phyloP scores from a whole-genome alignment of 2,329 filamentous ascomycete genomes.

The Xylariales sp. region DNA sequence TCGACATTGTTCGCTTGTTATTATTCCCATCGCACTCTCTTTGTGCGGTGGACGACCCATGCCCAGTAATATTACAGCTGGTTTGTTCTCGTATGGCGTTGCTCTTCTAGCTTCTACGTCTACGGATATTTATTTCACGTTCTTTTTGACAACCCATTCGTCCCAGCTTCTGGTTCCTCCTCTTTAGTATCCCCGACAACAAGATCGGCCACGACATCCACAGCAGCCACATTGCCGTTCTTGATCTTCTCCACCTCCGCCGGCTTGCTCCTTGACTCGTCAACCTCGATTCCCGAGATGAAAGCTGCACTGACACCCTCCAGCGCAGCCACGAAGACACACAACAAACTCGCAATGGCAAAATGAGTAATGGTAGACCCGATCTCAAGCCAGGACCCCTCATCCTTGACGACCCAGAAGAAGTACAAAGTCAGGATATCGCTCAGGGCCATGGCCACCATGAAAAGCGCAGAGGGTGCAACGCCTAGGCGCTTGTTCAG shows the following conservation, averaged over 20 bases:
- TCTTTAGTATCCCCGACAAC: constrained; percentile 9
- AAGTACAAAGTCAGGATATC: constrained; percentile 93
- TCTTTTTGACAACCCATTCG: too few relatives aligned
- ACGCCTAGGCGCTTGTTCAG: constrained; percentile 81
- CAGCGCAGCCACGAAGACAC: constrained; percentile 83
- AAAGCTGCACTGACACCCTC: constrained; percentile 83
- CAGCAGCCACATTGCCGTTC: constrained; percentile 7
- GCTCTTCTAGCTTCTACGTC: too few relatives aligned
- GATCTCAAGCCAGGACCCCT: constrained; percentile 96
- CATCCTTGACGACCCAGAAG: constrained; percentile 96
- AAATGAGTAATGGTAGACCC: constrained; percentile 96
- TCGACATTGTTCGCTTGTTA: too few relatives aligned
- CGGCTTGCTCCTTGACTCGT: constrained; percentile 11
- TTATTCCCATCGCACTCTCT: too few relatives aligned
- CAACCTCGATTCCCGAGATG: constrained; percentile 73
- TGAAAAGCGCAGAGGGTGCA: constrained; percentile 84
- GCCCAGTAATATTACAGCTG: too few relatives aligned
- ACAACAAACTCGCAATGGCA: constrained; percentile 81
- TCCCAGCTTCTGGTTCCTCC: too few relatives aligned
- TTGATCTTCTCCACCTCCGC: neutral
- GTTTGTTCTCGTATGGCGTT: too few relatives aligned
- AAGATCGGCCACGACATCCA: constrained; percentile 11
- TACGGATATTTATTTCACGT: too few relatives aligned
- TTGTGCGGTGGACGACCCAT: too few relatives aligned
- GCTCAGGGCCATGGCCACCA: constrained; percentile 86